Percentiles rank a stretch among this genome's conserved stretches.
Evolutionary conservation across 345 rosid species (phyloP).

Genomic region (Salix koriyanagi): DNA sequence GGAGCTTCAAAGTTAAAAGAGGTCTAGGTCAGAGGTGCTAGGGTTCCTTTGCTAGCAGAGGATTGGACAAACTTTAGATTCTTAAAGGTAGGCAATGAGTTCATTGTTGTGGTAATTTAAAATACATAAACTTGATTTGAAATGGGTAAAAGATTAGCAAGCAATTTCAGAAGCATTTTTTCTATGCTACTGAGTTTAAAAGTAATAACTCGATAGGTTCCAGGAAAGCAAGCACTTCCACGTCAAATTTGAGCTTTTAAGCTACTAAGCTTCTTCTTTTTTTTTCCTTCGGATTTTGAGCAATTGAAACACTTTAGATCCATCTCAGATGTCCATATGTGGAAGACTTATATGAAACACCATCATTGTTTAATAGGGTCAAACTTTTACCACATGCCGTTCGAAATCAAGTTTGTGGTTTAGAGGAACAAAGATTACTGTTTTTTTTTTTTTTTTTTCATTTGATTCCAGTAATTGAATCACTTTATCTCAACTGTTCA

Average conservation of each 20-base stretch:
- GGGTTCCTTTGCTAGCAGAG: no score
- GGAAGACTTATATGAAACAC: neutral
- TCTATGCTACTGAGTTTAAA: neutral
- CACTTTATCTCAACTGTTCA: neutral
- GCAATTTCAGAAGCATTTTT: neutral
- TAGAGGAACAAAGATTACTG: neutral
- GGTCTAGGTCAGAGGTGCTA: neutral
- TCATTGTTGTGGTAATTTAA: neutral
- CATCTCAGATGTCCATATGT: neutral
- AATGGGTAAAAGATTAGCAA: neutral
- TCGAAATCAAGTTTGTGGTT: neutral
- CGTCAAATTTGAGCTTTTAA: neutral
- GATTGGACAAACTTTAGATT: neutral
- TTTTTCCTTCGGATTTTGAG: neutral
- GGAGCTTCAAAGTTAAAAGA: neutral
- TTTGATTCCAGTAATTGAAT: neutral
- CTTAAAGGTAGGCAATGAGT: neutral
- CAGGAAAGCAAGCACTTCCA: neutral
- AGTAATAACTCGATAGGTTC: neutral
- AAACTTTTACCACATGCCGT: neutral
- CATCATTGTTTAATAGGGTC: neutral
- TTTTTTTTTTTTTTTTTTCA: neutral
- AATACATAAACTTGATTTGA: neutral
- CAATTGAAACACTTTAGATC: neutral
- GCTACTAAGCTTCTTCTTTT: neutral